phyloP scores from a whole-genome alignment of 306 rosid genomes.

The Vigna radiata region DNA sequence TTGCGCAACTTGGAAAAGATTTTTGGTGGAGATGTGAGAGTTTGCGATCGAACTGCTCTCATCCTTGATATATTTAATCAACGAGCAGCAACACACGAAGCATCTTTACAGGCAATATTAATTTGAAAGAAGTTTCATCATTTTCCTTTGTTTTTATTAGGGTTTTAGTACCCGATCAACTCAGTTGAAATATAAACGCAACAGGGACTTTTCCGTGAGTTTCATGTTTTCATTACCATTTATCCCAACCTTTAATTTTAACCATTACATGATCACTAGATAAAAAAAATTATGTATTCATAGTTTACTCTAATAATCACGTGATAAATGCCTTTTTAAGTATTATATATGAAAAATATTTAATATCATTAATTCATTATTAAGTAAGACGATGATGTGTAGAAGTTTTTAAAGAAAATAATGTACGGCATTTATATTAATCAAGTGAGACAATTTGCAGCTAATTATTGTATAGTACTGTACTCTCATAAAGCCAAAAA shows the following conservation, averaged over 20 bases:
- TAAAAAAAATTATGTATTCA: slow-evolving; percentile 9
- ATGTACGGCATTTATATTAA: slow-evolving; percentile 28
- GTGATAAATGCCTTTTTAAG: not conserved
- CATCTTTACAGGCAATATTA: slow-evolving; percentile 80
- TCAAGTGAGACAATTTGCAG: not conserved
- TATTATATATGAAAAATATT: slow-evolving; percentile 10
- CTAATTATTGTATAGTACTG: slow-evolving; percentile 29
- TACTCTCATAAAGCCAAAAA: slow-evolving; percentile 8
- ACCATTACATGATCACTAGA: not conserved
- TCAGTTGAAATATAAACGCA: slow-evolving; percentile 33
- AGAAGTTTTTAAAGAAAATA: not conserved
- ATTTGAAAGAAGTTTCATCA: slow-evolving; percentile 36
- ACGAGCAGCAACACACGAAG: slow-evolving; percentile 99
- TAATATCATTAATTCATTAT: not conserved
- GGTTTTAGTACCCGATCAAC: slow-evolving; percentile 37
- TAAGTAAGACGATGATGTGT: slow-evolving; percentile 17
- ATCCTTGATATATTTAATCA: slow-evolving; percentile 96
- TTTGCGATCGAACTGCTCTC: slow-evolving; percentile 94
- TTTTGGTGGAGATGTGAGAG: slow-evolving; percentile 96
- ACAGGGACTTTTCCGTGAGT: not conserved
- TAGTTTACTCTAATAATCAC: not conserved
- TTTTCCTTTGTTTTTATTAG: slow-evolving; percentile 39
- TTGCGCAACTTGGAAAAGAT: slow-evolving; percentile 90
- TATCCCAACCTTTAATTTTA: slow-evolving; percentile 19
- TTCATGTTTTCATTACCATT: slow-evolving; percentile 6